Evolutionary conservation across 2,329 filamentous ascomycete genomes (phyloP), one percentile per base, ranked within the genome.

Genomic region (Atkinsonella texensis): DNA sequence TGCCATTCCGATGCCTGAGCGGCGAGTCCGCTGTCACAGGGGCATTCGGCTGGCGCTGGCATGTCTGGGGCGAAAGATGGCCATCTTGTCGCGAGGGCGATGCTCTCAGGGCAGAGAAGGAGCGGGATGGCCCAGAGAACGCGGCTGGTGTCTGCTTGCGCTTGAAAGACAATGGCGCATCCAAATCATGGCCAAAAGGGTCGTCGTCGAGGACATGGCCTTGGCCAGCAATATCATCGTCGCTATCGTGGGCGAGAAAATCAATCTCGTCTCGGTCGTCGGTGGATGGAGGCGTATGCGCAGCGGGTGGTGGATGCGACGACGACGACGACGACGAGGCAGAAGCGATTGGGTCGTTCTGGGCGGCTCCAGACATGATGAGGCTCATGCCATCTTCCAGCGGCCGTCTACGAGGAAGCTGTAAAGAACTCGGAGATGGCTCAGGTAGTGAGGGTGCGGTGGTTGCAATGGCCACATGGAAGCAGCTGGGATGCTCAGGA

Each of bases 151-250:
- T 84, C 58, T 80, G 76, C 56, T 80, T 84, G 62, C 85, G 81
- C 71, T 87, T 88, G 70, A 88, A 89, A 35, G 84, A 85, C 50
- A 86, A 68, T 31, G 75, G 71, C 46, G 77, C 72, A 51, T 69
- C 67, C 35, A 77, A 62, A 43, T 72, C 69, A 48, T 71, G 67
- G 51, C 72, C 69, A 53, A 83, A 66, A 18, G 81, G 79, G 62
- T 84, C 80, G 46, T 79, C 72, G 43, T 69, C 70, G 50, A 84
- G 69, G 38, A 80, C 56, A 49, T 66, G 63, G 49, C 59, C 60
- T 41, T 61, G 56, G 52, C 44, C 57, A 57, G 60, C 60, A 53
- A 52, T 61, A 51, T 55, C 50, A 55, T 63, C 55, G 55, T 74
- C 69, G 58, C 75, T 70, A 55, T 63, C 62, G 50, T 63, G 60